phyloP scores from a whole-genome alignment of 2,329 filamentous ascomycete genomes.

The Allantophomopsis cytisporea region DNA sequence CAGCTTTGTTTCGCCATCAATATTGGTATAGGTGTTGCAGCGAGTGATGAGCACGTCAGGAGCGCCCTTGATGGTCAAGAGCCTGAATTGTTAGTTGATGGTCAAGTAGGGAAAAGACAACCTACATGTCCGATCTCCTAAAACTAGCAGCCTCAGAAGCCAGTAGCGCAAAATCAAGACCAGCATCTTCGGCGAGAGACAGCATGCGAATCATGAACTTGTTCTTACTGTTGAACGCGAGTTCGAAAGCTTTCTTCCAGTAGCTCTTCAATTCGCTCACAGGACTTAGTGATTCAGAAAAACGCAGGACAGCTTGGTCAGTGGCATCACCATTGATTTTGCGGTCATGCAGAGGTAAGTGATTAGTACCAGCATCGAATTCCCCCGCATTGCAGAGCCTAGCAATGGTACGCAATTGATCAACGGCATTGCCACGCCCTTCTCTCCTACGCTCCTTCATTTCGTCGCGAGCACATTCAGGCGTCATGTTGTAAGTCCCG shows the following conservation, averaged over 20 bases:
- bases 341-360: slow-evolving; percentile 43
- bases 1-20: slow-evolving; percentile 35
- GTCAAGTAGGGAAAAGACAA: not conserved
- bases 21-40: slow-evolving; percentile 41
- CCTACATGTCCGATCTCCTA: slow-evolving; percentile 13
- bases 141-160: slow-evolving; percentile 15
- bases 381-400: slow-evolving; percentile 65
- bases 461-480: slow-evolving; percentile 34
- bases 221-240: slow-evolving; percentile 73
- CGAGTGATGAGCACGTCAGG: slow-evolving; percentile 58
- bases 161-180: slow-evolving; percentile 24
- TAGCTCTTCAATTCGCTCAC: slow-evolving; percentile 44
- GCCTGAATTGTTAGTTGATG: slow-evolving; percentile 10
- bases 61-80: slow-evolving; percentile 67
- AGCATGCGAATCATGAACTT: slow-evolving; percentile 66
- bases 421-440: slow-evolving; percentile 15
- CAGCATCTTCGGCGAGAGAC: slow-evolving; percentile 25
- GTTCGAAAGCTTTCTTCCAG: slow-evolving; percentile 54
- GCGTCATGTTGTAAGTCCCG: slow-evolving; percentile 29
- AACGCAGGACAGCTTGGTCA: slow-evolving; percentile 59
- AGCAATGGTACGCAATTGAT: slow-evolving; percentile 45
- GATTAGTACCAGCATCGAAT: slow-evolving; percentile 52
- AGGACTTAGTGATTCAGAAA: slow-evolving; percentile 50
- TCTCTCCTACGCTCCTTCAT: slow-evolving; percentile 9
- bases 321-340: slow-evolving; percentile 65